Percentiles rank a stretch among this genome's conserved stretches.
These are phyloP conservation scores for Lipomyces lipofer DNA, from an alignment of 805 yeast genomes.

Conservation along the genomic window DNA sequence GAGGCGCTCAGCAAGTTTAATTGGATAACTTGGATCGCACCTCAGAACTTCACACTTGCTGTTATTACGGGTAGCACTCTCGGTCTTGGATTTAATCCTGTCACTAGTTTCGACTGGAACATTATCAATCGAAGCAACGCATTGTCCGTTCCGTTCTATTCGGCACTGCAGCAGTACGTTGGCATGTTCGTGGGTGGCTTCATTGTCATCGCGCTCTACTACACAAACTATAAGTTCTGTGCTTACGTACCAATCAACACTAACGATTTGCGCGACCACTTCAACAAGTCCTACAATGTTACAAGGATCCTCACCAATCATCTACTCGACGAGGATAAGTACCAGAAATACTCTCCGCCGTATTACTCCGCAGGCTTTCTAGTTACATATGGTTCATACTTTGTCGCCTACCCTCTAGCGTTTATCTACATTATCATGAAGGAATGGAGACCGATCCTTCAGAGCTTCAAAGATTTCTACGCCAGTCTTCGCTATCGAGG, in stretches of 20 bases:
- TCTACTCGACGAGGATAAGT: slow-evolving; percentile 49
- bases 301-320: slow-evolving; percentile 49
- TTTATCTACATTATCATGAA: slow-evolving; percentile 5
- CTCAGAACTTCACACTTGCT: slow-evolving; percentile 59
- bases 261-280: slow-evolving; percentile 51
- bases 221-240: slow-evolving; percentile 56
- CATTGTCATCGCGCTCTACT: slow-evolving; percentile 51
- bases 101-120: slow-evolving; percentile 66
- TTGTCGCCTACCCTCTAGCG: slow-evolving; percentile 49
- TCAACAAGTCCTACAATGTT: slow-evolving; percentile 53
- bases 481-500: slow-evolving; percentile 32
- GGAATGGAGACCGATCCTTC: slow-evolving; percentile 7
- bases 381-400: slow-evolving; percentile 59
- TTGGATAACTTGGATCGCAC: slow-evolving; percentile 66
- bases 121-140: slow-evolving; percentile 47
- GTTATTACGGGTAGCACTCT: slow-evolving; percentile 62
- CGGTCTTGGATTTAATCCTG: slow-evolving; percentile 66
- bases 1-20: slow-evolving; percentile 57
- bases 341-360: slow-evolving; percentile 62
- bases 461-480: neutral
- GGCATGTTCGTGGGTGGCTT: slow-evolving; percentile 52
- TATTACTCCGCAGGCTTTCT: slow-evolving; percentile 57
- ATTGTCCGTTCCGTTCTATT: slow-evolving; percentile 21
- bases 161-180: slow-evolving; percentile 47
- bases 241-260: slow-evolving; percentile 56